A percentile compares a stretch with the other conserved stretches of the same genome.
Evolutionary conservation across 2,329 filamentous ascomycete species (phyloP).

Genomic region (Nannizziopsis arthrosporioides): DNA sequence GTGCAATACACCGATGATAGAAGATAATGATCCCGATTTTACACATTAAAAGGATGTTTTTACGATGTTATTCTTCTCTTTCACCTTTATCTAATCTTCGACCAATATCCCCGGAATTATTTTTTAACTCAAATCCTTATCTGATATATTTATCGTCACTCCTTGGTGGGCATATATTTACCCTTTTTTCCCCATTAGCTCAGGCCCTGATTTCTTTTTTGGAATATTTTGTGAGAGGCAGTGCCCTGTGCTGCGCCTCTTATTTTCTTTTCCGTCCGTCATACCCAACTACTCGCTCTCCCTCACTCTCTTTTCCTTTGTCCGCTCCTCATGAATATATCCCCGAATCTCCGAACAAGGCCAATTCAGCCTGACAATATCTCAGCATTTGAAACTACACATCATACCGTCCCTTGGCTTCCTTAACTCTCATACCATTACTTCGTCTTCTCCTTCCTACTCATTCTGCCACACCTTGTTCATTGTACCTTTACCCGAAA

Average conservation of each 20-base stretch:
- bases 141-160: too few species aligned
- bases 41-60: neutral
- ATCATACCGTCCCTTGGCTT: neutral
- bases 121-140: too few species aligned
- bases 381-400: neutral
- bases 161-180: too few species aligned
- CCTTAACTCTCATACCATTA: neutral
- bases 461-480: neutral
- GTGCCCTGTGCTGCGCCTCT: too few species aligned
- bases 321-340: neutral
- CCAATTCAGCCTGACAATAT: neutral
- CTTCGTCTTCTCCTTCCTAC: neutral
- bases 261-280: too few species aligned
- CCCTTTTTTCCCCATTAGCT: too few species aligned
- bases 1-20: slow-evolving; percentile 41
- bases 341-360: neutral
- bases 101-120: too few species aligned
- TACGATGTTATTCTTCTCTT: too few species aligned
- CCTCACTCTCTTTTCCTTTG: neutral
- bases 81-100: too few species aligned
- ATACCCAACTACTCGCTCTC: too few species aligned
- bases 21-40: slow-evolving; percentile 22
- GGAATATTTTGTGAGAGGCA: too few species aligned
- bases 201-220: too few species aligned
- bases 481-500: neutral